Evolutionary conservation across 1,284 basidiomycete species (phyloP), one percentile per base, ranked within the genome.

Genomic region (Malassezia brasiliensis): DNA sequence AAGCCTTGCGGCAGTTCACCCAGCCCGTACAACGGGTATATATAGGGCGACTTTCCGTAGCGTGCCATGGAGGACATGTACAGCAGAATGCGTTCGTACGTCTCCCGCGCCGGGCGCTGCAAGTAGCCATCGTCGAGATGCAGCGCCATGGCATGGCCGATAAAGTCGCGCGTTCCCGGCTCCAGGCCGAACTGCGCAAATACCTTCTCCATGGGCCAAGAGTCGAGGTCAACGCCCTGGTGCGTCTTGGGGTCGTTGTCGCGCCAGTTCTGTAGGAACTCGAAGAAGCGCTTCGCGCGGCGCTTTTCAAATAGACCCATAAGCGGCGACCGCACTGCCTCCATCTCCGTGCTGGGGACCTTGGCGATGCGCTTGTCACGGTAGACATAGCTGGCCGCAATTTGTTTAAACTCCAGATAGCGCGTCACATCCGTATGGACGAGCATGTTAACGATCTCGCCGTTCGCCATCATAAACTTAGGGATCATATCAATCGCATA

Each of bases 371-470:
- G 87, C 58, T 90, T 89, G 77, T 98, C 94, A 51, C 93, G 86
- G 77, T 91, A 96, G 59, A 99, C 94, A 77, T 87, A 98, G 71
- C 88, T 91, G 52, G 93, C 94, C 1, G 94, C 90, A 77, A 99
- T 96, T 79, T 96, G 93, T 81, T 98, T 98, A 81, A 98, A 98
- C 77, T 98, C 94, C 74, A 99, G 86, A 79, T 99, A 99, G 60
- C 91, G 85, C 34, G 89, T 94, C 61, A 99, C 94, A 75, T 98
- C 91, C 66, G 94, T 98, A 80, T 98, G 93, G 45, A 98, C 91
- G 62, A 99, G 85, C 77, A 99, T 98, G 77, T 87, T 87, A 56
- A 91, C 96, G 72, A 99, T 85, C 77, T 96, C 93, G 59, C 94
- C 94, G 25, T 90, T 93, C 35, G 94, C 88, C 74, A 98, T 91